phyloP scores from a whole-genome alignment of 192 early-diverging fungal species.

The Coemansia reversa region DNA sequence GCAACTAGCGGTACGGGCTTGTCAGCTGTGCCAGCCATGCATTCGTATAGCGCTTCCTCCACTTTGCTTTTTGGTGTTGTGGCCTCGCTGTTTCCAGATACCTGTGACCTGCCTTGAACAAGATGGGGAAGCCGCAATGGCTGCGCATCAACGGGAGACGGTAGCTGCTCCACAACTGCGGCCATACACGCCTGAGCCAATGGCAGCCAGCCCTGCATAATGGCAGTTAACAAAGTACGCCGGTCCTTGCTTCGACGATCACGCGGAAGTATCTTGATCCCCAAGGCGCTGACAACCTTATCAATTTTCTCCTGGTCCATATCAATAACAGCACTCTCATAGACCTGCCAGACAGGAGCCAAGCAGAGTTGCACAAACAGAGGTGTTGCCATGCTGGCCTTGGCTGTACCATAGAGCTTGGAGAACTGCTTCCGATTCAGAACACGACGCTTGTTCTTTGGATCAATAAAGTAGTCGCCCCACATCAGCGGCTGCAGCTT shows the following conservation, averaged over 20 bases:
- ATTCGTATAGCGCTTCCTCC: constrained; percentile 75
- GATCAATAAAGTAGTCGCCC: constrained; percentile 97
- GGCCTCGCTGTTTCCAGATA: constrained; percentile 26
- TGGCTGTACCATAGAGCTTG: constrained; percentile 60
- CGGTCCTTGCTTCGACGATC: constrained; percentile 87
- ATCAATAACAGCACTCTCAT: constrained; percentile 71
- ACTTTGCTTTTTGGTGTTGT: constrained; percentile 57
- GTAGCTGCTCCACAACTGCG: constrained; percentile 84
- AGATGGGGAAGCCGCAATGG: constrained; percentile 74
- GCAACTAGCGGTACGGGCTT: constrained; percentile 69
- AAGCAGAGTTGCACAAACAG: constrained; percentile 96
- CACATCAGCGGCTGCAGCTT: constrained; percentile 83
- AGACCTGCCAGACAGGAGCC: constrained; percentile 93
- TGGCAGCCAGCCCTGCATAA: constrained; percentile 95
- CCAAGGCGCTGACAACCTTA: constrained; percentile 87
- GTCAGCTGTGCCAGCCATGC: constrained; percentile 55
- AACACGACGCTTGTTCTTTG: constrained; percentile 85
- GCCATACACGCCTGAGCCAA: constrained; percentile 84
- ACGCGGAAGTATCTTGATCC: constrained; percentile 86
- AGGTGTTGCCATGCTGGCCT: constrained; percentile 53
- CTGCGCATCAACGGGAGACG: constrained; percentile 83
- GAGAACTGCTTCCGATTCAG: constrained; percentile 83
- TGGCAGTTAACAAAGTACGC: constrained; percentile 67
- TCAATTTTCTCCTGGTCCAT: constrained; percentile 81
- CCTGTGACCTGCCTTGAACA: constrained; percentile 54